Base-by-base conservation (phyloP, 2,329 filamentous ascomycete species). In the Fusarium coicis region DNA sequence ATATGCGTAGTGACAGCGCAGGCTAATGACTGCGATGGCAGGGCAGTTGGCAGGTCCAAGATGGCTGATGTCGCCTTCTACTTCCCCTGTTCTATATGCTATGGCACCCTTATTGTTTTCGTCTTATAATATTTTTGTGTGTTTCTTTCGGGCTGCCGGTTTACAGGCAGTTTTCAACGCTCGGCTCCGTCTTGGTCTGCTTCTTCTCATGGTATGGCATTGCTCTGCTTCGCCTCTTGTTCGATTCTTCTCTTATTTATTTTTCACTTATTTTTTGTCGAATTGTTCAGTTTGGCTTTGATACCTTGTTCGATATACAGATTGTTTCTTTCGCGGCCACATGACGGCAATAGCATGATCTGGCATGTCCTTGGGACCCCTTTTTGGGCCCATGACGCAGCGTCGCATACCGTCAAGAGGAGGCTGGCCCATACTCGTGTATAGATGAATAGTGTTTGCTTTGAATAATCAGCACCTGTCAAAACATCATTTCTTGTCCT, bases 251-350 rank as follows among this genome's bases (percentile, higher is more conserved):
- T 75, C 72, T 67, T 68, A 69, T 68, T 74, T 66, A 76, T 72
- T 57, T 75, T 72, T 71, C 47, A 42, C 70, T 64, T 74, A 44
- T 50, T 59, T 42, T 76, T 70, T 75, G 55, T 63, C 72, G 59
- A 67, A 68, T 73, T 77, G 63, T 71, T 71, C 75, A 34, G 60
- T 53, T 74, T 73, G 76, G 78, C 77, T 82, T 79, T 83, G 85
- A 88, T 88, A 88, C 87, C 87, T 89, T 89, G 87, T 89, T 88
- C 86, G 84, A 88, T 87, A 87, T 86, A 87, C 81, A 82, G 79
- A 83, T 78, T 81, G 76, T 68, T 74, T 74, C 77, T 70, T 78
- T 76, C 72, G 74, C 58, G 73, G 76, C 76, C 71, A 76, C 64
- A 68, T 66, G 62, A 72, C 67, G 76, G 73, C 61, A 76, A 70